These are phyloP conservation scores for Ehretia macrophylla DNA, from an alignment of 257 asterid genomes.

Conservation along the genomic window DNA sequence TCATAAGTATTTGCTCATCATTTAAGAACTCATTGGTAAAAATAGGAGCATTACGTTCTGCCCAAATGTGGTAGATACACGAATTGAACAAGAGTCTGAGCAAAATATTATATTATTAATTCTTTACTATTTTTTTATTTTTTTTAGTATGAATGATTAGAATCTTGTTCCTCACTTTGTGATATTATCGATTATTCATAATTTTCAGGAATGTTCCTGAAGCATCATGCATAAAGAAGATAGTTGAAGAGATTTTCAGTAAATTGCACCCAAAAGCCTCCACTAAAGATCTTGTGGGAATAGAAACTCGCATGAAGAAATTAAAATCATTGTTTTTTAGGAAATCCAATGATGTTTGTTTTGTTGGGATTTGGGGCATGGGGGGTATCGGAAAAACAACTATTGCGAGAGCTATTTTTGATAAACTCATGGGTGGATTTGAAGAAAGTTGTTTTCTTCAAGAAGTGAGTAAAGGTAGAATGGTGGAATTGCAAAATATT, in stretches of 20 bases:
- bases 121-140: too few species aligned
- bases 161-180: too few species aligned
- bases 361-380: slow-evolving; percentile 10
- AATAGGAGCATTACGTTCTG: too few species aligned
- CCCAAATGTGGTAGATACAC: too few species aligned
- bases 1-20: too few species aligned
- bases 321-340: slow-evolving; percentile 1
- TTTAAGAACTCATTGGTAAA: too few species aligned
- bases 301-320: not conserved
- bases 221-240: slow-evolving; percentile 3
- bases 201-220: too few species aligned
- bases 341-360: slow-evolving; percentile 2
- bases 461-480: not conserved
- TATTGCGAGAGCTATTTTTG: slow-evolving; percentile 3
- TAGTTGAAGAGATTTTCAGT: not conserved
- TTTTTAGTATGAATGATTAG: too few species aligned
- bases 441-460: slow-evolving; percentile 2
- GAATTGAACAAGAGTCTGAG: too few species aligned
- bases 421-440: not conserved
- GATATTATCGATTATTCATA: too few species aligned
- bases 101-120: too few species aligned
- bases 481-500: slow-evolving; percentile 1
- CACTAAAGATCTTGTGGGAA: slow-evolving; percentile 4
- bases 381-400: slow-evolving; percentile 15
- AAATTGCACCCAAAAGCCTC: not conserved